Conservation (phyloP, 495 filamentous ascomycete species). For the Ramalina intermedia region DNA sequence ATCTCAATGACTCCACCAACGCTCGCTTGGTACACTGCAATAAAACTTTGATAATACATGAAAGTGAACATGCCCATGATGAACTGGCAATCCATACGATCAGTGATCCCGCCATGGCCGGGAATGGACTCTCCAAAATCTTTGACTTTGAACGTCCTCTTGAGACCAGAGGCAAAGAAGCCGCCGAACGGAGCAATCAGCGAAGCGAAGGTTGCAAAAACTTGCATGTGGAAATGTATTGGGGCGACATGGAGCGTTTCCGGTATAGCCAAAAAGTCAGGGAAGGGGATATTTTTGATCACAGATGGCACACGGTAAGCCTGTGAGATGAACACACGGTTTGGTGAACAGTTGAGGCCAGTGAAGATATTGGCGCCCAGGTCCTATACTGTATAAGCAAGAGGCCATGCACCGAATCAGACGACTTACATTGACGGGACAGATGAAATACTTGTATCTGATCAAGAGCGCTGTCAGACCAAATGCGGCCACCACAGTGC, state of each 20-base stretch:
- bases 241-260: conserved; percentile 54
- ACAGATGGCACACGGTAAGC: conserved; percentile 66
- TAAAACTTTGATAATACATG: conserved; percentile 97
- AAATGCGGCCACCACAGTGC: conserved; percentile 76
- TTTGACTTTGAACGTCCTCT: conserved; percentile 99
- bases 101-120: conserved; percentile 95
- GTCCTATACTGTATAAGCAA: conserved; percentile 35
- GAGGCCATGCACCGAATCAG: background rate
- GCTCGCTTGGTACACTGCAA: conserved; percentile 67
- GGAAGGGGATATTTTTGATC: conserved; percentile 30
- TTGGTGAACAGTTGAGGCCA: conserved; percentile 82
- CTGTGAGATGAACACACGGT: conserved; percentile 76
- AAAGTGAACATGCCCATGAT: conserved; percentile 99
- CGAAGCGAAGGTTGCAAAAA: conserved; percentile 86
- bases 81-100: conserved; percentile 99
- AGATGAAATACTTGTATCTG: conserved; percentile 94
- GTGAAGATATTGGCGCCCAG: conserved; percentile 85
- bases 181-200: conserved; percentile 96
- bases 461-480: conserved; percentile 76
- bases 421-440: conserved; percentile 66
- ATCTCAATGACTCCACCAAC: conserved; percentile 78
- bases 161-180: conserved; percentile 95
- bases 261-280: conserved; percentile 25
- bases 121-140: conserved; percentile 98
- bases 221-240: conserved; percentile 88